Base-by-base conservation (phyloP, 2,329 filamentous ascomycete genomes). In the Talaromyces funiculosus region DNA sequence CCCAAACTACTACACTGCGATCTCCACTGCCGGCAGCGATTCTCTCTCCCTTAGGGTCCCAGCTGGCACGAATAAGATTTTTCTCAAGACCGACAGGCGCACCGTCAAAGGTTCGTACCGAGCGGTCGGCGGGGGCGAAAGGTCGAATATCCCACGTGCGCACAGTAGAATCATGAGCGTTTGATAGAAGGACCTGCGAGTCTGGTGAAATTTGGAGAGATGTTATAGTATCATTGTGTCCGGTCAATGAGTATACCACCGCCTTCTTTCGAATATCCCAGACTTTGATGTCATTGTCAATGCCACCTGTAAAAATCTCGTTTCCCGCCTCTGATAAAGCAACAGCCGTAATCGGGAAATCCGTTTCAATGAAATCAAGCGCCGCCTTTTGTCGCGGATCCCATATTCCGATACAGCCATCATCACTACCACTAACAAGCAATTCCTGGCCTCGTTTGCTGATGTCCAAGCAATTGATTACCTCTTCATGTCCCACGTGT, bases 281-380 rank as follows among this genome's bases (percentile, higher is more conserved):
- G 20, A 96, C 92, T 68, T 92, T 91, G 73, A 99, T 96, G 68
- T 95, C 92, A 71, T 97, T 97, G 77, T 97, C 94, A 67, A 99
- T 97, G 22, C 92, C 90, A 51, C 93, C 93, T 6, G 90, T 89
- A 74, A 94, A 99, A 26, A 99, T 85, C 77, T 97, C 94, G 72
- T 96, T 96, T 18, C 94, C 94, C 1, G 93, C 92, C 73, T 96
- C 92, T 0, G 92, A 88, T n/a, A 97, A 81, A 16, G 92, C 90
- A 5, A 97, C 86, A 0, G 93, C 90, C 1, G 94, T 97, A 60
- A 99, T 86, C 1, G 94, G 94, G 63, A 95, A 96, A 63, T 94
- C 89, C 0, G 92, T 96, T 71, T 93, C 86, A 64, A 97, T 88
- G 68, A 92, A 92, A 69, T 95, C 90, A 60, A 89, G 84, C 0